These are phyloP conservation scores for Mycena floridula DNA, from an alignment of 768 basidiomycete genomes.

Conservation along the genomic window DNA sequence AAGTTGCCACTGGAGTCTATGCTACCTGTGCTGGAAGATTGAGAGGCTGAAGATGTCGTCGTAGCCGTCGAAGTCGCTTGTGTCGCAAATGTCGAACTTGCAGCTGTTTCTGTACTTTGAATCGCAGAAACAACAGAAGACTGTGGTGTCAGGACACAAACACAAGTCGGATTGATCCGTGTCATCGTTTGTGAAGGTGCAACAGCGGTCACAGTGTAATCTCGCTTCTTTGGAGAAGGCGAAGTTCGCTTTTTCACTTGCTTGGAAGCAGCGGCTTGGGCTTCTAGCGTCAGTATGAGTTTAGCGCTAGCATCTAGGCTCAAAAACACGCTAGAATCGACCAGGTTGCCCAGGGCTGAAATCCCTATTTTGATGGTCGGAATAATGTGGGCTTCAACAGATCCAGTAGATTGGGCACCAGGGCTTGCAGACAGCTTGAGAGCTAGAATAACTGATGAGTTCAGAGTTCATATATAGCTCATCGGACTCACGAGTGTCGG, in stretches of 20 bases:
- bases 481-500: slow-evolving; percentile 34
- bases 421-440: slow-evolving; percentile 36
- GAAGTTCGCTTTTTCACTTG: not conserved
- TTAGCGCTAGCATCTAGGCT: slow-evolving; percentile 6
- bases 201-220: not conserved
- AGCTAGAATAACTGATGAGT: slow-evolving; percentile 17
- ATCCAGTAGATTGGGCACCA: slow-evolving; percentile 32
- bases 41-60: not conserved
- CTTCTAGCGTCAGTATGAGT: not conserved
- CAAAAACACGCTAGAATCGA: slow-evolving; percentile 29
- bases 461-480: not conserved
- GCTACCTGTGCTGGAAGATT: not conserved
- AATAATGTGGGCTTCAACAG: slow-evolving; percentile 40
- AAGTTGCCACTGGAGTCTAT: slow-evolving; percentile 11
- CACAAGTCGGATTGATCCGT: not conserved
- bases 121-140: not conserved
- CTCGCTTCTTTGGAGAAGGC: not conserved
- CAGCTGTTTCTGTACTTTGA: not conserved
- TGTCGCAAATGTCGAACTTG: not conserved
- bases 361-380: slow-evolving; percentile 42
- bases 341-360: slow-evolving; percentile 28
- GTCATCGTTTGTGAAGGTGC: not conserved
- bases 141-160: not conserved
- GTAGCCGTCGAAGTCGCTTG: not conserved
- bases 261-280: not conserved